Base-by-base conservation (phyloP, 805 yeast species). In the Torulaspora delbrueckii region DNA sequence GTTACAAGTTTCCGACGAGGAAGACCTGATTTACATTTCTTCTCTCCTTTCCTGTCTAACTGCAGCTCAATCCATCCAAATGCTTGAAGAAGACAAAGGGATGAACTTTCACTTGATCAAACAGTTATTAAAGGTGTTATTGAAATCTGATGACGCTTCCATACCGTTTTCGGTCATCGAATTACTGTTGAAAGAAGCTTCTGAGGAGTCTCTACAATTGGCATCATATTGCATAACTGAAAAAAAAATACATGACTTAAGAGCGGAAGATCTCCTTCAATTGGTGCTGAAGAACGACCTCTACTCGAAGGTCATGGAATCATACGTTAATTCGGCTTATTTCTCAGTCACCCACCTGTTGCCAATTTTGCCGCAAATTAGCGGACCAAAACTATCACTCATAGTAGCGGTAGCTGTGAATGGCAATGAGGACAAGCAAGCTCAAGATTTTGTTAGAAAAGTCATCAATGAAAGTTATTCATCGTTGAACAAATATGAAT, bases 351-450 rank as follows among this genome's bases (percentile, higher is more conserved):
- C 43, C 12, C 33, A 32, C 8, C 23, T 59, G 8, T 14, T 43
- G 4, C 42, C 50, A 14, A 25, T 37, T 30, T 37, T 58, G 13
- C 26, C 37, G 1, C 30, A 26, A 9, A 42, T 54, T 2, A 32
- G 34, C 9, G 56, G 48, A 1, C 46, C 63, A 4, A 42, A 56
- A 8, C 45, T 48, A 4, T 53, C 61, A 4, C 46, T 71, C 1
- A 61, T 64, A 33, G 54, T 63, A 5, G 63, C 68, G 1, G 43
- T 58, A 7, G 60, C 62, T 55, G 27, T 54, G 14, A 36, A 47
- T 4, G 42, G 47, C 34, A 56, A 49, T 3, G 19, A 40, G n/a
- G 27, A 37, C 40, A 46, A 54, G 4, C 46, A 41, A 0, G 38
- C 50, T 4, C 27, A 57, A 4, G 31, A 34, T 0, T 49, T 62